These are phyloP conservation scores for Tricladium varicosporioides DNA, from an alignment of 2,329 filamentous ascomycete species.

Conservation along the genomic window DNA sequence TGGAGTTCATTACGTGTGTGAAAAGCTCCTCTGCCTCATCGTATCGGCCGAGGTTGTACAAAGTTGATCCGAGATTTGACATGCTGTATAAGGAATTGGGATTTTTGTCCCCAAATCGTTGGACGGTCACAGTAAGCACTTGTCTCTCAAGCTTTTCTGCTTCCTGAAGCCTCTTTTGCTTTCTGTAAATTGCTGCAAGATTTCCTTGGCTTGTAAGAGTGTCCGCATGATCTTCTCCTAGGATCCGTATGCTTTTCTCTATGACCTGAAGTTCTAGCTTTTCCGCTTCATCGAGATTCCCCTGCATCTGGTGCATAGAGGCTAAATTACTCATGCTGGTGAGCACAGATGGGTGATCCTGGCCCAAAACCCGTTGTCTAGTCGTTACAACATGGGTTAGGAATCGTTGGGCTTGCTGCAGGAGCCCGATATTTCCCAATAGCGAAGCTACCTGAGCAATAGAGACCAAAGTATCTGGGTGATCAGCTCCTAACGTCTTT, in stretches of 20 bases:
- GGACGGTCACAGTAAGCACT: neutral
- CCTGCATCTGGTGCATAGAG: neutral
- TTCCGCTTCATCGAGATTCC: neutral
- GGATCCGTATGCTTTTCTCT: neutral
- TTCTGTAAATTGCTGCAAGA: neutral
- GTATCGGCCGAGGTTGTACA: neutral
- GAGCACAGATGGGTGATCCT: neutral
- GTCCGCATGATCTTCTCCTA: neutral
- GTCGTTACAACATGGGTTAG: neutral
- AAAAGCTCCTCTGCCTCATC: neutral
- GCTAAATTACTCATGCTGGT: slow-evolving; percentile 1
- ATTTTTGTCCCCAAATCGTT: neutral
- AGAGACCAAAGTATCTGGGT: slow-evolving; percentile 4
- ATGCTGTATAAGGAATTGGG: neutral
- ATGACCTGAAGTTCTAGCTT: neutral
- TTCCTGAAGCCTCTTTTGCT: neutral
- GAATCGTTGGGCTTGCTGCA: neutral
- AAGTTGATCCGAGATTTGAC: neutral
- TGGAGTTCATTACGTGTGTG: neutral
- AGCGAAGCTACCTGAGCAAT: neutral
- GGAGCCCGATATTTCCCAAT: neutral
- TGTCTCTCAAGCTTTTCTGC: neutral
- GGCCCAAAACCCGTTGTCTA: too few relatives aligned
- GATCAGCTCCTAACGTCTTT: neutral
- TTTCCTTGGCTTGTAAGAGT: neutral